Percentiles rank a stretch among this genome's conserved stretches.
Conservation (phyloP, 345 rosid genomes). For the Gynandropsis gynandra region DNA sequence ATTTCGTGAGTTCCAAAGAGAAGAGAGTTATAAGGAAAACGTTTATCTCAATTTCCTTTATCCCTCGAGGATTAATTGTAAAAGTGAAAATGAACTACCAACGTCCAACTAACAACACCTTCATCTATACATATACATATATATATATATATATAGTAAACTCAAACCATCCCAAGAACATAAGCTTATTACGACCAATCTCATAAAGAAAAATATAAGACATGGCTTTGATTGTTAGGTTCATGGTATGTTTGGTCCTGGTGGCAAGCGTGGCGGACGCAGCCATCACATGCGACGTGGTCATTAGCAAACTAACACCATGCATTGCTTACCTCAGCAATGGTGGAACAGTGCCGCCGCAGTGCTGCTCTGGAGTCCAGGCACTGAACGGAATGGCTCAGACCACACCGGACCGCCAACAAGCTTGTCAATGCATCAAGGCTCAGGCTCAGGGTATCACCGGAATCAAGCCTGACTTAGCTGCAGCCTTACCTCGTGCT, state of each 20-base stretch:
- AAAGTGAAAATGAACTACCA: no score
- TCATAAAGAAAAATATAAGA: no score
- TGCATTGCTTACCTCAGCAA: slow-evolving; percentile 31
- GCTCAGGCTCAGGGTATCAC: slow-evolving; percentile 3
- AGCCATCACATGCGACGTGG: slow-evolving; percentile 32
- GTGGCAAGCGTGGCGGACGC: slow-evolving; percentile 20
- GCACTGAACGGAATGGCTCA: slow-evolving; percentile 27
- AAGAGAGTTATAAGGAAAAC: no score
- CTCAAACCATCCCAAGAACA: no score
- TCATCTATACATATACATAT: no score
- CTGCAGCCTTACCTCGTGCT: slow-evolving; percentile 33
- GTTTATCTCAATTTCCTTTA: no score
- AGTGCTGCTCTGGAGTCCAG: slow-evolving; percentile 44
- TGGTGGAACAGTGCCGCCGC: slow-evolving; percentile 15
- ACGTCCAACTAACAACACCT: no score
- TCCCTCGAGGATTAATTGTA: no score
- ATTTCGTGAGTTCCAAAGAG: no score
- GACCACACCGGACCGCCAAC: slow-evolving; percentile 44
- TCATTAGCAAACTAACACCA: slow-evolving; percentile 19
- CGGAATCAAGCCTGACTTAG: slow-evolving; percentile 20
- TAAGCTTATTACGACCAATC: no score
- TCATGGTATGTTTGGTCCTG: slow-evolving; percentile 23
- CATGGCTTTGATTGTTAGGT: slow-evolving; percentile 25
- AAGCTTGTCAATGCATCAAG: slow-evolving; percentile 41
- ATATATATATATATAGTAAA: no score